Base-by-base conservation (phyloP, 805 yeast genomes). In the Henningerozyma blattae region DNA sequence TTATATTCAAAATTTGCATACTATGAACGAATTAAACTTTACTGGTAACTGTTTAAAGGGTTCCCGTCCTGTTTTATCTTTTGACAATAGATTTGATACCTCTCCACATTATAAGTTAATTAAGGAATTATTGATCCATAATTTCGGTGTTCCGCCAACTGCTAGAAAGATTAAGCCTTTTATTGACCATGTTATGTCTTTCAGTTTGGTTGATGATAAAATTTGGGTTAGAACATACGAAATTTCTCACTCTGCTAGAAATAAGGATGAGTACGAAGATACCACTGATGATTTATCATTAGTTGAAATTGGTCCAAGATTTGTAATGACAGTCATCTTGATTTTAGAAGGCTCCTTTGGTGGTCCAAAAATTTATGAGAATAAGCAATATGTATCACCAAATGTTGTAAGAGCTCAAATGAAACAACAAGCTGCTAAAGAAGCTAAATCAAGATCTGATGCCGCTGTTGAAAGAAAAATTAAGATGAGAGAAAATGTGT, bases 1-100 rank as follows among this genome's bases (percentile, higher is more conserved):
- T 59, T 91, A 80, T 55, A 71, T 91, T 39, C 95, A 89, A 62
- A 91, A 91, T 61, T 68, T 91, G 62, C 97, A 91, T 59, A 91
- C 97, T 22, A 74, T 86, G 67, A 95, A 87, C 52, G 98, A 91
- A 61, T 67, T 91, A 43, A 87, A 91, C 56, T 91, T 91, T 64
- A 86, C 95, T 10, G 98, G 98, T 33, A 91, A 91, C 63, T 85
- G 95, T 54, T 65, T 91, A 43, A 84, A 80, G 58, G 98, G 98
- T 5, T 85, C 96, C 13, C 75, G 98, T 57, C 98, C 98, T 5
- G 60, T 91, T 27, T 67, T 91, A 43, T 82, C 95, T 32, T 91
- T 91, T 56, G 98, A 87, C 58, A 67, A 70, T 40, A 54, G 77
- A 18, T 91, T 91, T 59, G 84, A 78, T 36, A 66, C 68, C 18